Percentiles rank a stretch among this genome's conserved stretches.
Conservation (phyloP, 176 grass and related monocot genomes). For the Oryza longistaminata region DNA sequence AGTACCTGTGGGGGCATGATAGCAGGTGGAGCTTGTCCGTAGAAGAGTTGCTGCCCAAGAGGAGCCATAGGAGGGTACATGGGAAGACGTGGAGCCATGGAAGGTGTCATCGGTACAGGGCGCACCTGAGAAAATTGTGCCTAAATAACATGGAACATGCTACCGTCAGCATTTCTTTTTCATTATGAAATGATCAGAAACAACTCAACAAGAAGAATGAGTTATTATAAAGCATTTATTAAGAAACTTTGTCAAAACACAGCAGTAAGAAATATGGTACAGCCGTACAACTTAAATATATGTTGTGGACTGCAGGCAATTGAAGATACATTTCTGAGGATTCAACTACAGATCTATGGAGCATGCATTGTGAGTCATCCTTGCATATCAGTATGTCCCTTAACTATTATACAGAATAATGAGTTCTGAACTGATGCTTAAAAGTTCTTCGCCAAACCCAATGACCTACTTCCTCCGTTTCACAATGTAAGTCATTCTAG, state of each 20-base stretch:
- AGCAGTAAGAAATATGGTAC: background rate
- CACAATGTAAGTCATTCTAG: too few relatives aligned
- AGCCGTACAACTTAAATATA: background rate
- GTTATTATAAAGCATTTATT: background rate
- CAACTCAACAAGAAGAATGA: background rate
- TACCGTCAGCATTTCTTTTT: conserved; percentile 21
- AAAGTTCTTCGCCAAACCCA: background rate
- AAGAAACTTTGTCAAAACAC: background rate
- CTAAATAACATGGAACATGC: conserved; percentile 38
- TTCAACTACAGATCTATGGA: background rate
- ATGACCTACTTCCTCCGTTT: background rate
- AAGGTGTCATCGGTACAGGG: conserved; percentile 71
- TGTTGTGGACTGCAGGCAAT: background rate
- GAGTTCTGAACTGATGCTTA: background rate
- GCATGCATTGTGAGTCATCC: background rate
- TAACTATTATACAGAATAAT: background rate
- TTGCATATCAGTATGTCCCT: background rate
- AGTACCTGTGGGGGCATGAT: conserved; percentile 78
- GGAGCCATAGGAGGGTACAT: conserved; percentile 77
- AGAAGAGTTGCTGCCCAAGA: conserved; percentile 86
- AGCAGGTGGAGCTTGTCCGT: conserved; percentile 76
- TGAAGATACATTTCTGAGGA: background rate
- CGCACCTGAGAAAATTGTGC: conserved; percentile 87
- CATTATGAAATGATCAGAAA: background rate
- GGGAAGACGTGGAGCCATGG: conserved; percentile 69